Base-by-base conservation (phyloP, 495 filamentous ascomycete genomes). In the Xanthoparmelia taractica region DNA sequence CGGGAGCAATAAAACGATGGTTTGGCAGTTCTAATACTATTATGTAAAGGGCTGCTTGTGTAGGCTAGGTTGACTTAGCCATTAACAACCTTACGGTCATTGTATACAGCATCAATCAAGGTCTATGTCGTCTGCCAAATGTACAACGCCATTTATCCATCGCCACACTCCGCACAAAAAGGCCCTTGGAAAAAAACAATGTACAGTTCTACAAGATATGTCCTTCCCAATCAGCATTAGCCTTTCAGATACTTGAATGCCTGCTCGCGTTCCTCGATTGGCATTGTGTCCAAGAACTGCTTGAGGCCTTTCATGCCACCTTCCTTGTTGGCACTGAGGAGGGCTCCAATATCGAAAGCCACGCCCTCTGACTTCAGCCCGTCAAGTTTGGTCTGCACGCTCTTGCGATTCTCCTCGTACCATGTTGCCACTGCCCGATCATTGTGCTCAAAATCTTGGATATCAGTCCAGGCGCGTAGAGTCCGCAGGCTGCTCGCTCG, bases 341-440 rank as follows among this genome's bases (percentile, higher is more conserved):
- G 72, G 45, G 82, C 77, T 4, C 90, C 88, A 69, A 98, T 85
- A 72, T 97, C 89, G 31, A 80, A 80, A 10, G 88, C 85, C 23
- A 96, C 79, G 47, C 83, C 80, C 58, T 97, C 90, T 17, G 81
- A 82, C 78, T 88, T 90, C 66, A 97, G 74, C 20, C 77, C 71
- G 68, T 97, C 92, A 50, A 97, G 79, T 82, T 92, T 94, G 57
- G 79, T 76, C 64, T 87, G 78, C 18, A 97, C 84, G 8, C 78
- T 73, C 78, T 92, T 91, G 70, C 89, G 83, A 75, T 97, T 95
- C 78, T 96, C 89, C 81, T 98, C 94, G 72, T 96, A 97, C 95
- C 95, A 98, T 63, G 82, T 77, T n/a, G 92, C 89, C 41, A 97
- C 94, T 67, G 86, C 86, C 57, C 81, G 82, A 73, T 98, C 94